phyloP scores from a whole-genome alignment of 768 basidiomycete genomes.

The Tulasnella sp. region DNA sequence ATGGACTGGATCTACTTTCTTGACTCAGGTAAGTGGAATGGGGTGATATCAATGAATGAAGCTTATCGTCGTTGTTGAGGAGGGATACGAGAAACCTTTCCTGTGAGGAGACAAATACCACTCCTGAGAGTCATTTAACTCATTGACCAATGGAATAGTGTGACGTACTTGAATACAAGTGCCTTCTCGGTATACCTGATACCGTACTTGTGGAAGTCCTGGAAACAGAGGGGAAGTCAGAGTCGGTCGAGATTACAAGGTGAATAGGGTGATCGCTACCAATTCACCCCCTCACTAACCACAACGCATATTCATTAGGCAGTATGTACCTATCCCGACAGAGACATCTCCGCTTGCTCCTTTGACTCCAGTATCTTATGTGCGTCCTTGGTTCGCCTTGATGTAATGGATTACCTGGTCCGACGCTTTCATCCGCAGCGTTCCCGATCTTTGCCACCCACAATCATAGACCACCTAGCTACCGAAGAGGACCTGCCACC shows the following conservation, averaged over 20 bases:
- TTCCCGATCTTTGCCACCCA: constrained; percentile 5
- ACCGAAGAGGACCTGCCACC: constrained; percentile 28
- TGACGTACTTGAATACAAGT: constrained; percentile 85
- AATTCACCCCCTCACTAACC: neutral
- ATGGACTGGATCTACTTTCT: constrained; percentile 82
- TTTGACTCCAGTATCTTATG: neutral
- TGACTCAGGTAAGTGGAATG: constrained; percentile 59
- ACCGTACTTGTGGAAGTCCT: constrained; percentile 37
- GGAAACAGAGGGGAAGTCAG: constrained; percentile 8
- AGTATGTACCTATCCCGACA: neutral
- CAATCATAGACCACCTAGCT: too few relatives aligned
- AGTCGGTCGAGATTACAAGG: neutral
- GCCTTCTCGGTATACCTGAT: constrained; percentile 76
- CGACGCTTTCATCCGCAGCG: constrained; percentile 12
- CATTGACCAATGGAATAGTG: constrained; percentile 30
- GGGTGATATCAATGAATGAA: constrained; percentile 6
- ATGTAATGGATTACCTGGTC: neutral
- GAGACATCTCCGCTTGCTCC: neutral
- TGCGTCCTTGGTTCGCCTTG: neutral
- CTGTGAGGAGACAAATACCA: constrained; percentile 37
- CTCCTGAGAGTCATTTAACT: neutral
- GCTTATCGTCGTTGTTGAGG: constrained; percentile 33
- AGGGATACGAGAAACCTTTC: constrained; percentile 82
- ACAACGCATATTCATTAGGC: neutral
- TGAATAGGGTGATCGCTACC: neutral